Evolutionary conservation across 805 yeast species (phyloP), one percentile per base, ranked within the genome.

Genomic region (Wickerhamiella musiphila): DNA sequence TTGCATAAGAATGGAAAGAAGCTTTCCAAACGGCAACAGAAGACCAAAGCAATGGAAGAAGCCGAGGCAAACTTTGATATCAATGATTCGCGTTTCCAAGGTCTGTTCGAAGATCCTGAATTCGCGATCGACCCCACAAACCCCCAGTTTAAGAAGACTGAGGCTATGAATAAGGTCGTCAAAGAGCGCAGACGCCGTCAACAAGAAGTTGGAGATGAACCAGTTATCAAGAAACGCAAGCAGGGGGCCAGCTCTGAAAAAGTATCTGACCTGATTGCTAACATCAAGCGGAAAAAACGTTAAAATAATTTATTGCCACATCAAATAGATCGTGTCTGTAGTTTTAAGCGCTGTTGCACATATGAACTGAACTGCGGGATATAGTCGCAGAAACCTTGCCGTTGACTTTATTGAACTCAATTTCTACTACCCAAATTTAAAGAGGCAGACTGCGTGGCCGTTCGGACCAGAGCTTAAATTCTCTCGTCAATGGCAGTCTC

Each of bases 61-160:
- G 73, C 68, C 34, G 70, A 65, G 37, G 64, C 57, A 27, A 57
- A 58, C 31, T 68, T 83, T 27, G 83, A 81, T 46, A 68, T 79
- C 47, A 60, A 62, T 26, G 98, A 90, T 61, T 73, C 77, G 11
- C 74, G 98, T 58, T 90, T 90, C 61, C 65, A 65, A 29, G 92
- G 77, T 42, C 62, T 83, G 41, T 81, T 75, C 48, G 82, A 82
- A 46, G 74, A 71, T 39, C 94, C 79, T 40, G 90, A 77, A 39
- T 90, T 71, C 56, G 94, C 94, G 9, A 83, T 92, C 50, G 98
- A 92, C 55, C 93, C 95, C 15, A 74, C 92, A 14, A 72, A 66
- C 48, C 78, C 92, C n/a, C 93, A 81, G 51, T 86, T 69, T 63
- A 83, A 78, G 58, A 71, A 75, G 54, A 84, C 96, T 1, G 60